These are phyloP conservation scores for Scheffersomyces parashehatae DNA, from an alignment of 1,139 yeast species.

Conservation along the genomic window DNA sequence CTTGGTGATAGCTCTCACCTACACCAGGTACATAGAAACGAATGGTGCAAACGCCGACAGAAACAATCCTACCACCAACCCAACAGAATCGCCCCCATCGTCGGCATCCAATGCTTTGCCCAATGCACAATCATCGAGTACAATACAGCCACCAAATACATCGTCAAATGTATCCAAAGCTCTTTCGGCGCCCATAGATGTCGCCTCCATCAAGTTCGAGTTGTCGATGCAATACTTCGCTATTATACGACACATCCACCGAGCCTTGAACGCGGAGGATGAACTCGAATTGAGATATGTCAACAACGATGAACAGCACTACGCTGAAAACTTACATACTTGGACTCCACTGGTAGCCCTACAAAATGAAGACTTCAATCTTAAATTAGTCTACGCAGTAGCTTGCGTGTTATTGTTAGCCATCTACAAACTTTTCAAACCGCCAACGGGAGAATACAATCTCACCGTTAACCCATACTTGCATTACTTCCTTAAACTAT, in stretches of 20 bases:
- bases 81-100: not conserved
- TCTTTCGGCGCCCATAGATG: not conserved
- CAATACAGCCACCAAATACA: too few relatives aligned
- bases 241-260: conserved; percentile 44
- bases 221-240: conserved; percentile 37
- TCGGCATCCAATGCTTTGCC: too few relatives aligned
- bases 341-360: conserved; percentile 57
- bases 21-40: conserved; percentile 14
- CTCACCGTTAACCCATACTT: conserved; percentile 61
- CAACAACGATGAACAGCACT: conserved; percentile 42
- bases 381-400: conserved; percentile 54
- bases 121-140: too few relatives aligned
- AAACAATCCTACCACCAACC: not conserved
- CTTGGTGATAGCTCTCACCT: conserved; percentile 46
- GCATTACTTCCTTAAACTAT: conserved; percentile 52
- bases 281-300: conserved; percentile 46
- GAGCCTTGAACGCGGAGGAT: conserved; percentile 46
- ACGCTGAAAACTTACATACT: conserved; percentile 40
- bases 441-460: conserved; percentile 33
- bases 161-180: not conserved
- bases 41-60: conserved; percentile 7
- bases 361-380: conserved; percentile 22
- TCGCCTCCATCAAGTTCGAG: conserved; percentile 37
- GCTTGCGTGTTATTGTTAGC: conserved; percentile 51
- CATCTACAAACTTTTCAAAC: conserved; percentile 50